Evolutionary conservation across 2,329 filamentous ascomycete species (phyloP).

Genomic region (Bimuria novae-zelandiae): DNA sequence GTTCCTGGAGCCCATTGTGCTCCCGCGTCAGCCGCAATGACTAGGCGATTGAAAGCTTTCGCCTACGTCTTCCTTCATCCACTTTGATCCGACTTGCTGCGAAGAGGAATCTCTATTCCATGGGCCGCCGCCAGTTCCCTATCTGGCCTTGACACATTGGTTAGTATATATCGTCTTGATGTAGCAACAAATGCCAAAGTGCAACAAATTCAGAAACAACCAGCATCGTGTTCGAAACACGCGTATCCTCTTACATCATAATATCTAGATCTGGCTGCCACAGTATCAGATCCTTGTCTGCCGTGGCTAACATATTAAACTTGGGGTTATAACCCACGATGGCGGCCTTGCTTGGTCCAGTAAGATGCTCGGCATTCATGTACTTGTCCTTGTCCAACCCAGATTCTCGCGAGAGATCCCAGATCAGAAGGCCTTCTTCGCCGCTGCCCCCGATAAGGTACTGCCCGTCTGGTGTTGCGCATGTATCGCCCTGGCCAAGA

Average conservation of each 20-base stretch:
- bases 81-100: not conserved
- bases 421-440: conserved; percentile 75
- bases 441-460: conserved; percentile 83
- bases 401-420: conserved; percentile 69
- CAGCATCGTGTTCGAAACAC: not conserved
- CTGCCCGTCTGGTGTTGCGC: conserved; percentile 86
- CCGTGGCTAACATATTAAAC: conserved; percentile 89
- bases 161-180: not conserved
- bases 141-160: conserved; percentile 2
- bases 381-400: conserved; percentile 63
- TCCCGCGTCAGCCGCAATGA: no score
- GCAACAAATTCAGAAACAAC: not conserved
- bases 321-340: conserved; percentile 87
- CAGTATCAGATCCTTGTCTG: conserved; percentile 72
- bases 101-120: not conserved
- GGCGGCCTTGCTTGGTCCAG: conserved; percentile 66
- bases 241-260: conserved; percentile 32
- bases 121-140: conserved; percentile 3
- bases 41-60: no score
- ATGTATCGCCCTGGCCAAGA: conserved; percentile 72
- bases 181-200: not conserved
- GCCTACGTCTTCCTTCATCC: no score
- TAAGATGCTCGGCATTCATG: conserved; percentile 67
- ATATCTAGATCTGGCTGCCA: conserved; percentile 55
- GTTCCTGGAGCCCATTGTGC: no score